Conservation (phyloP, 768 basidiomycete species). For the Strobilomyces confusus region DNA sequence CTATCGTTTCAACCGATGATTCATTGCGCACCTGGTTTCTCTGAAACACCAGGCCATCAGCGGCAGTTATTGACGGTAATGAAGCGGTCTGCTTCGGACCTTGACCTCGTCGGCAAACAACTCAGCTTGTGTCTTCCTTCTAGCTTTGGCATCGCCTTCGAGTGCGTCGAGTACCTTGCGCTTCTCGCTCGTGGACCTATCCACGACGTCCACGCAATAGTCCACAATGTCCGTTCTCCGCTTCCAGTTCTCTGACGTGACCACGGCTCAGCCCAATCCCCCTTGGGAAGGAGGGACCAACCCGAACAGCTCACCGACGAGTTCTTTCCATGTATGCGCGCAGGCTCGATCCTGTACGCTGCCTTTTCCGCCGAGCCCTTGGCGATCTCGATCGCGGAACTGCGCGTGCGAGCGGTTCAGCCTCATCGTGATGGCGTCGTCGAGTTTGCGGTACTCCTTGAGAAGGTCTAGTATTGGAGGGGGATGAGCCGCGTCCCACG, state of each 20-base stretch:
- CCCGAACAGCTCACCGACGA: constrained; percentile 55
- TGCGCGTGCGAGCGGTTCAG: constrained; percentile 75
- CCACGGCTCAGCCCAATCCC: constrained; percentile 20
- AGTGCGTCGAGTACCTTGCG: constrained; percentile 41
- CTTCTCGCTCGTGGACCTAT: constrained; percentile 58
- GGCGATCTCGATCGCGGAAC: constrained; percentile 67
- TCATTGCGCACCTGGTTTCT: constrained; percentile 74
- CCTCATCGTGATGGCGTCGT: constrained; percentile 78
- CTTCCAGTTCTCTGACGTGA: constrained; percentile 57
- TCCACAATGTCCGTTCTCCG: constrained; percentile 68
- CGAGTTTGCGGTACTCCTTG: constrained; percentile 75
- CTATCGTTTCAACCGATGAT: constrained; percentile 65
- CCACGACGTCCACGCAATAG: constrained; percentile 71
- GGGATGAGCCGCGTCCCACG: constrained; percentile 14
- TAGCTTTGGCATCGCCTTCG: constrained; percentile 41
- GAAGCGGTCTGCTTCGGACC: constrained; percentile 40
- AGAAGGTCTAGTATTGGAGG: constrained; percentile 72
- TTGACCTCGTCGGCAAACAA: constrained; percentile 68
- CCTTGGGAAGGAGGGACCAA: constrained; percentile 11
- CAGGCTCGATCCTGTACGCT: constrained; percentile 74
- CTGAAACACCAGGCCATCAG: constrained; percentile 38
- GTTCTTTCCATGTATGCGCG: constrained; percentile 70
- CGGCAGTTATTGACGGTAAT: constrained; percentile 29
- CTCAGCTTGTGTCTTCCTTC: constrained; percentile 51
- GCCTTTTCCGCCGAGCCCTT: constrained; percentile 40